Base-by-base conservation (phyloP, 768 basidiomycete species). In the Lentinula aciculospora region DNA sequence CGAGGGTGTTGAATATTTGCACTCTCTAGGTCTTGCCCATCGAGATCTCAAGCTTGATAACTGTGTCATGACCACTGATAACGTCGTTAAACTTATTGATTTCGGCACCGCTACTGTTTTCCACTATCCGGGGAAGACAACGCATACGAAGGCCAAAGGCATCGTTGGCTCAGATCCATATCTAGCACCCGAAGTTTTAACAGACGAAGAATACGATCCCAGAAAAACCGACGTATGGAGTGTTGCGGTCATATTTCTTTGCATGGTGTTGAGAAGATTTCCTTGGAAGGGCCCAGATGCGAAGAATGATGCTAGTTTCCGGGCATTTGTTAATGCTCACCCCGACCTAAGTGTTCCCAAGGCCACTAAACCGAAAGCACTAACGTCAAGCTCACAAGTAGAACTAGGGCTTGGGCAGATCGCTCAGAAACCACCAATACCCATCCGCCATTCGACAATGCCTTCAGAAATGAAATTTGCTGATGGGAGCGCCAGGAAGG, bases 31-130 rank as follows among this genome's bases (percentile, higher is more conserved):
- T 27, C 87, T 98, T 51, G 97, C 97, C 4, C 97, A 99, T 68
- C 92, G 97, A 45, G 97, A 99, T 72, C 85, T 99, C 74, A 99
- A 99, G 73, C 89, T 99, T 60, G 97, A 99, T 77, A 99, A 99
- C 71, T 98, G 97, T 72, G 97, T 99, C 76, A 97, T 99, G 92
- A 96, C 91, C n/a, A 77, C 77, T 3, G 81, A 88, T 67, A 94
- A 98, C 68, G 83, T 97, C 63, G 92, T 99, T 77, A 99, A 99
- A 71, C 82, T 99, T 63, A 99, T 99, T 74, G 97, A 99, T 73
- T 99, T 99, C 74, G 97, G 97, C 53, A 99, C 97, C 4, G 97
- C 97, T n/a, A 94, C 94, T 62, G 95, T 99, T 59, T 99, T 99
- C 75, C 94, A 97, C 64, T 99, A 98, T 68, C 97, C 97, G 0